Percentiles rank a stretch among this genome's conserved stretches.
phyloP scores from a whole-genome alignment of 106 monocot species.

The Dendrobium chrysotoxum region DNA sequence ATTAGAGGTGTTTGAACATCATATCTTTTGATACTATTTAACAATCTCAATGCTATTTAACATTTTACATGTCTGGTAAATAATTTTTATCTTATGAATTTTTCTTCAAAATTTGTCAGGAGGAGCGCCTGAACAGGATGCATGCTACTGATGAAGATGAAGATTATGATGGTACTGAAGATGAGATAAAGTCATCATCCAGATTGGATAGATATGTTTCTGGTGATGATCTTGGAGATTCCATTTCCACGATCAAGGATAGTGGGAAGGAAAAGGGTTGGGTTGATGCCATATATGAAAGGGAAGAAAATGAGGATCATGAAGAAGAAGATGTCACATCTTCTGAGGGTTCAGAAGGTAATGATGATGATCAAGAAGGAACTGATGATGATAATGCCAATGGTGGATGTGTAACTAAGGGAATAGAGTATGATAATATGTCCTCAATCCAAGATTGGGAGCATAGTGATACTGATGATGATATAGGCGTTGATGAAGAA shows the following conservation, averaged over 20 bases:
- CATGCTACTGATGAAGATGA: constrained; percentile 56
- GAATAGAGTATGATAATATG: too few species aligned
- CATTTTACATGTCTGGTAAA: neutral
- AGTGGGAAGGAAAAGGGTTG: constrained; percentile 36
- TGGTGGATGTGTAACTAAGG: too few species aligned
- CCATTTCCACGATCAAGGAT: constrained; percentile 39
- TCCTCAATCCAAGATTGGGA: constrained; percentile 62
- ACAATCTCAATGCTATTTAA: neutral
- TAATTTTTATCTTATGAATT: neutral
- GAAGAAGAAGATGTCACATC: constrained; percentile 20
- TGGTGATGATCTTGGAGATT: constrained; percentile 95
- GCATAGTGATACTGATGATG: constrained; percentile 84
- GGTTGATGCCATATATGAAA: constrained; percentile 65
- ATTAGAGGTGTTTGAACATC: constrained; percentile 42
- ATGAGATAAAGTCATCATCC: constrained; percentile 8
- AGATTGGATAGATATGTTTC: constrained; percentile 52
- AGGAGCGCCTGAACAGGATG: constrained; percentile 83
- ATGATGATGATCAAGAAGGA: constrained; percentile 20
- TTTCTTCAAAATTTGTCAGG: constrained; percentile 28
- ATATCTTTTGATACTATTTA: neutral
- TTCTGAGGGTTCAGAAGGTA: constrained; percentile 36
- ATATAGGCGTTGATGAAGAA: constrained; percentile 42
- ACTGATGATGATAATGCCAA: constrained; percentile 16
- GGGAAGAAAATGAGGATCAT: constrained; percentile 16
- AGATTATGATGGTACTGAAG: constrained; percentile 26